Evolutionary conservation across 108 stramenopile genomes (phyloP).

Genomic region (Parmales sp.): DNA sequence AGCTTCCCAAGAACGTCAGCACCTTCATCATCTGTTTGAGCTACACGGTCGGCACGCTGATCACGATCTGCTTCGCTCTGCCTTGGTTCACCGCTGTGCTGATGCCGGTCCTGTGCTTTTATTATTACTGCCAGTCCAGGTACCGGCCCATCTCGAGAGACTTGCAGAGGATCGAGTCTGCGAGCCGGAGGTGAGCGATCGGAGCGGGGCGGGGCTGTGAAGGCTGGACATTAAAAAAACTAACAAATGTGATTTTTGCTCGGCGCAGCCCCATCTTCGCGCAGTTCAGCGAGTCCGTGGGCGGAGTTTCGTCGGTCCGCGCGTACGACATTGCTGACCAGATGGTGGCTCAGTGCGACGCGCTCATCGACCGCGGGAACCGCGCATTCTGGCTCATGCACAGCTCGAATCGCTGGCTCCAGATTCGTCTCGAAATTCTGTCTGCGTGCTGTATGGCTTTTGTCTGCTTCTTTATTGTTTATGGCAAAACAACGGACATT

Average conservation of each 20-base stretch:
- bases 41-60: slow-evolving; percentile 26
- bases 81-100: slow-evolving; percentile 20
- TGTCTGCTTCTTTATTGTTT: slow-evolving; percentile 45
- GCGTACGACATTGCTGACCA: slow-evolving; percentile 52
- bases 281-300: slow-evolving; percentile 86
- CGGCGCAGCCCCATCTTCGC: slow-evolving; percentile 73
- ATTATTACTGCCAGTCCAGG: slow-evolving; percentile 25
- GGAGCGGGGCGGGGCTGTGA: too few relatives aligned
- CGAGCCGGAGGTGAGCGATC: too few relatives aligned
- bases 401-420: slow-evolving; percentile 61
- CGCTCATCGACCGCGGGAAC: slow-evolving; percentile 49
- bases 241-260: too few relatives aligned
- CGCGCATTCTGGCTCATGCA: slow-evolving; percentile 52
- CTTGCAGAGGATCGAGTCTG: slow-evolving; percentile 69
- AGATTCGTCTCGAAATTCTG: slow-evolving; percentile 64
- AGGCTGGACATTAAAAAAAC: too few relatives aligned
- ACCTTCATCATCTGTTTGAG: slow-evolving; percentile 32
- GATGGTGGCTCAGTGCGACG: slow-evolving; percentile 48
- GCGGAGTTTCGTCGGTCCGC: slow-evolving; percentile 77
- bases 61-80: slow-evolving; percentile 29
- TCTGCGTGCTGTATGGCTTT: slow-evolving; percentile 60
- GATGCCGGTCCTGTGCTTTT: slow-evolving; percentile 17
- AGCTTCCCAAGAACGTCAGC: slow-evolving; percentile 32
- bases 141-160: slow-evolving; percentile 52
- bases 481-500: not conserved